phyloP scores from a whole-genome alignment of 2,329 filamentous ascomycete species.

The Verticillium dahliae region DNA sequence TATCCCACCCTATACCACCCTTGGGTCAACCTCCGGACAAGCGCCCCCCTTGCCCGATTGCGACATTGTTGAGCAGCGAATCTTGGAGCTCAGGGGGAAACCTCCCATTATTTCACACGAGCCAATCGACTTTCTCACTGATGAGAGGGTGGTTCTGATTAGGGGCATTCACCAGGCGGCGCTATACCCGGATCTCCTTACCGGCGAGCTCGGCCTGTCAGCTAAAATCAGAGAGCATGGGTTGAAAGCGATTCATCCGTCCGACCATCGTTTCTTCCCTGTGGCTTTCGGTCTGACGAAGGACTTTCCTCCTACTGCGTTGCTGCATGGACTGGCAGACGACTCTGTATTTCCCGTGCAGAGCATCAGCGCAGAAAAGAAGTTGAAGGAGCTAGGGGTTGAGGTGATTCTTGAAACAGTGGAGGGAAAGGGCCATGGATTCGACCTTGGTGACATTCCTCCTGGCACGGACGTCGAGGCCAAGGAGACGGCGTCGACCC shows the following conservation, averaged over 20 bases:
- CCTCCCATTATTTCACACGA: neutral
- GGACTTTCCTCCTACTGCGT: neutral
- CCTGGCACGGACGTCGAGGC: neutral
- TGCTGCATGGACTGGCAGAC: neutral
- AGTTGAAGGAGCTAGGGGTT: neutral
- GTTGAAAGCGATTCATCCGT: neutral
- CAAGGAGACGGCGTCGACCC: neutral
- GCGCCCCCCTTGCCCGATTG: neutral
- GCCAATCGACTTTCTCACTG: neutral
- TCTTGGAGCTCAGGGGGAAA: neutral
- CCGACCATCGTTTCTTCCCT: neutral
- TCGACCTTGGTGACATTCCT: neutral
- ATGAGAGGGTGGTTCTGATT: neutral
- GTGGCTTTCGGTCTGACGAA: neutral
- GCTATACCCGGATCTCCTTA: neutral
- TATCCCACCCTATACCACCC: neutral
- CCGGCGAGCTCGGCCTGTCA: neutral
- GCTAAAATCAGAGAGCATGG: neutral
- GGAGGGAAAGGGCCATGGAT: neutral
- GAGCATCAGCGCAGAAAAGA: neutral
- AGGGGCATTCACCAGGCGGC: neutral
- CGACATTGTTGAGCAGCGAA: neutral
- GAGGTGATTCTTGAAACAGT: neutral
- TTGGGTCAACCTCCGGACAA: neutral
- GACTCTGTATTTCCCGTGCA: neutral